Conservation (phyloP, 805 yeast genomes). For the Pichia heedii region DNA sequence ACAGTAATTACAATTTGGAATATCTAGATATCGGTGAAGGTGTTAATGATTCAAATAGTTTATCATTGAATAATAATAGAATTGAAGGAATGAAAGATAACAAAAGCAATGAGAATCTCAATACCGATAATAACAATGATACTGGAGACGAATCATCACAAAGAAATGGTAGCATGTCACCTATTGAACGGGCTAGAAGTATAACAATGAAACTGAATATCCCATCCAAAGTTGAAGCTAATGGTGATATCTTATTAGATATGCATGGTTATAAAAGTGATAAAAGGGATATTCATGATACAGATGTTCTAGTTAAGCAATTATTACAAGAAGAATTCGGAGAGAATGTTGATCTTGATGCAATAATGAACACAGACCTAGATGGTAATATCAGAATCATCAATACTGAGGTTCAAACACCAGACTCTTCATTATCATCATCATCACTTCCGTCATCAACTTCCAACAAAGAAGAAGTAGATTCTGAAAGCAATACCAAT, state of each 20-base stretch:
- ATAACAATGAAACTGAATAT: conserved; percentile 66
- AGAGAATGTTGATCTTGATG: conserved; percentile 35
- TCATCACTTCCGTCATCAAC: background rate
- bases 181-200: conserved; percentile 48
- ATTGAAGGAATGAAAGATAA: background rate
- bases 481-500: conserved; percentile 11
- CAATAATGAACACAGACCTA: conserved; percentile 46
- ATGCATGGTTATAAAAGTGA: conserved; percentile 94
- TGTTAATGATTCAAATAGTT: conserved; percentile 5
- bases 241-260: conserved; percentile 85
- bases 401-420: background rate
- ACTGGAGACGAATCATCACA: background rate
- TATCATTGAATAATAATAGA: background rate
- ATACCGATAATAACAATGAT: background rate
- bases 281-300: conserved; percentile 62
- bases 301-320: conserved; percentile 68
- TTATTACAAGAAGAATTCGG: conserved; percentile 72
- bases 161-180: conserved; percentile 10
- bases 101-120: background rate
- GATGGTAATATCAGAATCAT: conserved; percentile 59
- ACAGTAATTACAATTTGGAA: conserved; percentile 39
- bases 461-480: conserved; percentile 5
- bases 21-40: conserved; percentile 38
- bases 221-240: conserved; percentile 78
- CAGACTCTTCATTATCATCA: conserved; percentile 2